Evolutionary conservation across 495 filamentous ascomycete species (phyloP).

Genomic region (Aspergillus diversus): DNA sequence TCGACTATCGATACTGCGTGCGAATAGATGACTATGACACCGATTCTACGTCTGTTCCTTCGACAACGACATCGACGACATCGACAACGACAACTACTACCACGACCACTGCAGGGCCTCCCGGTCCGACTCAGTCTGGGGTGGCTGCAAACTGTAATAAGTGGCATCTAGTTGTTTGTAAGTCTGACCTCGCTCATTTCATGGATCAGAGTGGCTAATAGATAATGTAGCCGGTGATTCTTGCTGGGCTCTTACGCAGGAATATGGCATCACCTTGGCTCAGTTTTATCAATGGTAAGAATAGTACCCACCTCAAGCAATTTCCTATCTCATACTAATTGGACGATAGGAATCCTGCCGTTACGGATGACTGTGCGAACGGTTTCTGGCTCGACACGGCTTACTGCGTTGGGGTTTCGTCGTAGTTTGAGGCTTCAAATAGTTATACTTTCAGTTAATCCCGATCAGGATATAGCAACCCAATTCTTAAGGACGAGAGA

Average conservation of each 20-base stretch:
- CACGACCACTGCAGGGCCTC: slow-evolving; percentile 16
- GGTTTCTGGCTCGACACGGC: slow-evolving; percentile 17
- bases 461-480: background rate
- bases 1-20: background rate
- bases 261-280: slow-evolving; percentile 30
- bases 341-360: slow-evolving; percentile 12
- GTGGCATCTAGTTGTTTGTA: slow-evolving; percentile 22
- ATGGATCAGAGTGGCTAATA: background rate
- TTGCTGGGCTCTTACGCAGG: slow-evolving; percentile 11
- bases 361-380: slow-evolving; percentile 13
- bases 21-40: background rate
- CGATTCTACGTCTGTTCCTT: background rate
- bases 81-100: slow-evolving; percentile 1
- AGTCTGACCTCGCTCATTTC: too few relatives aligned
- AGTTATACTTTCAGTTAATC: background rate
- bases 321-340: too few relatives aligned
- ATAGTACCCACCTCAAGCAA: too few relatives aligned
- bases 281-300: too few relatives aligned
- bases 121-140: slow-evolving; percentile 24
- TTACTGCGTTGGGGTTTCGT: slow-evolving; percentile 14
- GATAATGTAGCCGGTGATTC: background rate
- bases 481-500: background rate
- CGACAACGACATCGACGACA: background rate
- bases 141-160: slow-evolving; percentile 24
- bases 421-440: background rate